Base-by-base conservation (phyloP, 1,139 yeast genomes). In the Debaryomyces coudertii region DNA sequence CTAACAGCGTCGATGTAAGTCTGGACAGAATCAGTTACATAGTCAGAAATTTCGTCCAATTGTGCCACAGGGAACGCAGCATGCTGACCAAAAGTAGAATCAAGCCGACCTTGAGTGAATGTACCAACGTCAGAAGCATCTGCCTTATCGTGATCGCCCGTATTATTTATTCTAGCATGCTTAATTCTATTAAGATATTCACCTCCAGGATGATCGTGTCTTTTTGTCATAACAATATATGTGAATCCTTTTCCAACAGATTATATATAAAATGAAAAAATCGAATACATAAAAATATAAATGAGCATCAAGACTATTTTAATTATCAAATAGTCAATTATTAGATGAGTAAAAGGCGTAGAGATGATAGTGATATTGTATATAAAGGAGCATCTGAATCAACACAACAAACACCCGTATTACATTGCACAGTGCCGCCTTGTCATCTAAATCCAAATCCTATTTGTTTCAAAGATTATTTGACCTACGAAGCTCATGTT, bases 131-230 rank as follows among this genome's bases (percentile, higher is more conserved):
- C 18, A n/a, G 22, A 5, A 7, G 16, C n/a, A 18, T 29, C 22
- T n/a, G 33, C 2, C 12, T 16, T 37, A n/a, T 18, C 27, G n/a
- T 28, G 34, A 9, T 38, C 41, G 7, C 16, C 8, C 5, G 9
- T n/a, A n/a, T 28, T 20, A 15, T 20, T 12, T 38, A 28, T 28
- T 22, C 28, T 38, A 27, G 41, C 28, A n/a, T 18, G 27, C 6
- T 38, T 38, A 18, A 4, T n/a, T 29, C 76, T 16, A 77, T 80
- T 46, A 95, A 95, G 3, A 76, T 65, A 40, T 55, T 82, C 9
- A 80, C 86, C 7, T 83, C 90, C 12, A 85, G 88, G 47, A 92
- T 92, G 61, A 77, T 92, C 5, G 11, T 12, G n/a, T 23, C 28
- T 12, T 23, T 22, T 35, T 20, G 18, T 35, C 38, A 35, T 35